A percentile compares a stretch with the other conserved stretches of the same genome.
phyloP scores from a whole-genome alignment of 805 yeast genomes.

The Maudiozyma pseudohumilis region DNA sequence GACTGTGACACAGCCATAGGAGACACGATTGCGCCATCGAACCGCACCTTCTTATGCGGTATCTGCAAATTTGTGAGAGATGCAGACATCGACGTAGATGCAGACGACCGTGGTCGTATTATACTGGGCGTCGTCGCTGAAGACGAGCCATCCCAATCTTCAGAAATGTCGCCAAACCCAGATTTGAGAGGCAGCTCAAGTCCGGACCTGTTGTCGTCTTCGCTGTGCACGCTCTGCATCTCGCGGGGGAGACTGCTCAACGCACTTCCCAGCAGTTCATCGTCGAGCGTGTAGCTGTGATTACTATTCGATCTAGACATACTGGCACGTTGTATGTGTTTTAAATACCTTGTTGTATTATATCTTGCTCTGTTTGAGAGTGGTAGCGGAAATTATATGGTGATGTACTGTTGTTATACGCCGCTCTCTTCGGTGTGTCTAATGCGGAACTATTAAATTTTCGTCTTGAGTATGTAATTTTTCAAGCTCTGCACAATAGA shows the following conservation, averaged over 20 bases:
- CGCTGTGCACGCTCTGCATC: neutral
- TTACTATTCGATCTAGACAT: neutral
- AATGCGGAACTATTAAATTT: too few species aligned
- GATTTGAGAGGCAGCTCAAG: constrained; percentile 8
- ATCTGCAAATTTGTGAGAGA: neutral
- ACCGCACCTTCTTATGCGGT: constrained; percentile 5
- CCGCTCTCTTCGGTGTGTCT: too few species aligned
- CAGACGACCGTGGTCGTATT: neutral
- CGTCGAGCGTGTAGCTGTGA: neutral
- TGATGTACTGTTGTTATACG: too few species aligned
- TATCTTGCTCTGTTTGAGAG: too few species aligned
- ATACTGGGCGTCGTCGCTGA: constrained; percentile 5
- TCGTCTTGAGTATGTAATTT: too few species aligned
- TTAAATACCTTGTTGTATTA: too few species aligned
- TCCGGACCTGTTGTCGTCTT: neutral
- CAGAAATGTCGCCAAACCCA: constrained; percentile 7
- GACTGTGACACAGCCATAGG: neutral
- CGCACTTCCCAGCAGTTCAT: neutral
- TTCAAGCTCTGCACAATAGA: too few species aligned
- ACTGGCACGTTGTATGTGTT: too few species aligned
- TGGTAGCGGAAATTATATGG: too few species aligned
- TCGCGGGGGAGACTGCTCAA: neutral
- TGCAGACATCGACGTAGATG: neutral
- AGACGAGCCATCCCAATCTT: constrained; percentile 12
- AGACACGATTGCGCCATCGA: constrained; percentile 1